Conservation (phyloP, 1,284 basidiomycete genomes). For the Cryptococcus amylolentus region DNA sequence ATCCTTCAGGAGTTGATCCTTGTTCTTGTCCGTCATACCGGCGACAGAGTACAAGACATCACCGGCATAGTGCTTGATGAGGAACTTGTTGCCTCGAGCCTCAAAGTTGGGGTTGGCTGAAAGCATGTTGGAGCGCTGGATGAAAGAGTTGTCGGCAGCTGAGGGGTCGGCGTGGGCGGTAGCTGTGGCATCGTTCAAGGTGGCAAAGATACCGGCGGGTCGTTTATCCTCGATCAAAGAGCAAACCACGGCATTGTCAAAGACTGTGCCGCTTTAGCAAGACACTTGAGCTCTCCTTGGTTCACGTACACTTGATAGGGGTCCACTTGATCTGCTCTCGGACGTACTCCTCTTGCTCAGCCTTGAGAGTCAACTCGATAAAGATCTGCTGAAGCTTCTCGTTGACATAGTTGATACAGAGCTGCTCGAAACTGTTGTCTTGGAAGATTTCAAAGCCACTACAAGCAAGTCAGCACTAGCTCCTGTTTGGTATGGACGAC, state of each 20-base stretch:
- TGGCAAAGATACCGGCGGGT: constrained; percentile 96
- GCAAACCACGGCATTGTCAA: constrained; percentile 70
- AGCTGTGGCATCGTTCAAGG: constrained; percentile 95
- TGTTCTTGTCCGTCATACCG: constrained; percentile 99
- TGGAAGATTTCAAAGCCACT: constrained; percentile 86
- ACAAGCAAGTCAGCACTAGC: constrained; percentile 17
- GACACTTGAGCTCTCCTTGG: not conserved
- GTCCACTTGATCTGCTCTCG: constrained; percentile 99
- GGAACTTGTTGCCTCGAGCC: constrained; percentile 80
- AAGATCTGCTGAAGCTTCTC: constrained; percentile 99
- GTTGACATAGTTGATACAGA: constrained; percentile 99
- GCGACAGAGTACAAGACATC: constrained; percentile 97
- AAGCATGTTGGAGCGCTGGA: constrained; percentile 80
- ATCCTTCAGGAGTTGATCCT: constrained; percentile 94
- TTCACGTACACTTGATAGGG: constrained; percentile 73
- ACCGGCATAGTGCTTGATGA: constrained; percentile 93
- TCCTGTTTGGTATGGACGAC: constrained; percentile 9
- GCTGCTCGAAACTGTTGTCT: constrained; percentile 98
- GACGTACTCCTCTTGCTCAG: constrained; percentile 99
- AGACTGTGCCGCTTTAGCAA: constrained; percentile 33
- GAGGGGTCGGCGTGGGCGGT: constrained; percentile 96
- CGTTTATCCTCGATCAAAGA: constrained; percentile 95
- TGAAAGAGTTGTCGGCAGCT: constrained; percentile 95
- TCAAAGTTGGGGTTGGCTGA: constrained; percentile 87
- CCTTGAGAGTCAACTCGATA: constrained; percentile 97